phyloP scores from a whole-genome alignment of 1,139 yeast species.

The Yamadazyma spencermartinsiae region DNA sequence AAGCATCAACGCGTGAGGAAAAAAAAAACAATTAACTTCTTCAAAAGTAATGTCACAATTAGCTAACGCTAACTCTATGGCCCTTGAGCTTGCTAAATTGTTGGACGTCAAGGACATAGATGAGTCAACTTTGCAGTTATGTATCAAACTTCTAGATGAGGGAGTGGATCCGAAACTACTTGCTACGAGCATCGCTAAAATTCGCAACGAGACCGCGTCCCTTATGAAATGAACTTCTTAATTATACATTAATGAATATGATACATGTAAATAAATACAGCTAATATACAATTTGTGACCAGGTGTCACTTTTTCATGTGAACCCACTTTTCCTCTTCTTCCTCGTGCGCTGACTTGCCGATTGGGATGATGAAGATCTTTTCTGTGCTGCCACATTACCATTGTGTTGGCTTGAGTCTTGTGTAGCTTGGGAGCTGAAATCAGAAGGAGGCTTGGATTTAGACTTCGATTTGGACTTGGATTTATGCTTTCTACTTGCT shows the following conservation, averaged over 20 bases:
- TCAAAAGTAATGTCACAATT: background rate
- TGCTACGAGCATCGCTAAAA: conserved; percentile 28
- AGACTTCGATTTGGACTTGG: background rate
- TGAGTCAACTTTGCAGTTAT: conserved; percentile 32
- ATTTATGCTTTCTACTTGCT: background rate
- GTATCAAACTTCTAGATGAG: conserved; percentile 38
- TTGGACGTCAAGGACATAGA: conserved; percentile 28
- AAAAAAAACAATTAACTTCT: background rate
- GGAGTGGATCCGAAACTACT: conserved; percentile 38
- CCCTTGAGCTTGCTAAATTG: conserved; percentile 28
- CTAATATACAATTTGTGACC: background rate
- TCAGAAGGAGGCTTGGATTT: background rate
- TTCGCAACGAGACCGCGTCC: conserved; percentile 28
- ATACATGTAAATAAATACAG: background rate
- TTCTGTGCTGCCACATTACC: conserved; percentile 3
- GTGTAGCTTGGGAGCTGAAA: background rate
- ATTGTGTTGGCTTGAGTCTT: too few relatives aligned
- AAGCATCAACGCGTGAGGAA: conserved; percentile 1
- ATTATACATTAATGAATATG: conserved; percentile 4
- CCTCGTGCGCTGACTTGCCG: conserved; percentile 20
- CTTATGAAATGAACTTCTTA: conserved; percentile 13
- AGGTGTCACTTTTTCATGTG: conserved; percentile 5
- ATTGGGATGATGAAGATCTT: conserved; percentile 11
- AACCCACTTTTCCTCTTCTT: conserved; percentile 32
- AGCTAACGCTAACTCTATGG: conserved; percentile 17